Evolutionary conservation across 164 flowering plant genomes (phyloP).

Genomic region (Stephania yunnanensis): DNA sequence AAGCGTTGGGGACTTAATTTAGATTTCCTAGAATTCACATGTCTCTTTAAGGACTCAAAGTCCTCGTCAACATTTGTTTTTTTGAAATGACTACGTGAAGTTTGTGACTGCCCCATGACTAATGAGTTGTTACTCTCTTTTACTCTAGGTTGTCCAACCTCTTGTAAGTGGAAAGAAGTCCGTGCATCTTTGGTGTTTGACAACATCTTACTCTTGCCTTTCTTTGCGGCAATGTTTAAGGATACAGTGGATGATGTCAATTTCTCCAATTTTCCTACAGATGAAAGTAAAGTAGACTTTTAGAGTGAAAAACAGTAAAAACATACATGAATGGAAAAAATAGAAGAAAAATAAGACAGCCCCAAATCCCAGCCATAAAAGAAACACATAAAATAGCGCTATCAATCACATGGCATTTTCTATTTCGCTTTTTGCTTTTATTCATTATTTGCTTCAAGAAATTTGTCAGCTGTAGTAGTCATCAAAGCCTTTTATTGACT

Average conservation of each 20-base stretch:
- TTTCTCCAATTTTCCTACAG: conserved; percentile 23
- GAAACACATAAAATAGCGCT: background rate
- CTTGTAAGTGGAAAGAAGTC: conserved; percentile 18
- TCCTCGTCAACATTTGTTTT: conserved; percentile 31
- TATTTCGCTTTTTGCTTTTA: background rate
- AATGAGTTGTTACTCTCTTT: conserved; percentile 29
- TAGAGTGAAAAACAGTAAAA: background rate
- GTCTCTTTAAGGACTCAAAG: conserved; percentile 26
- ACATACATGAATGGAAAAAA: no score
- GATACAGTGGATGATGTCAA: conserved; percentile 23
- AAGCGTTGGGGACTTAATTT: conserved; percentile 34
- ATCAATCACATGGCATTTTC: background rate
- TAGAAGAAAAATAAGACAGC: background rate
- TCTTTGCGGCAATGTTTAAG: conserved; percentile 20
- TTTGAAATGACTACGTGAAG: conserved; percentile 25
- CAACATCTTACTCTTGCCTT: conserved; percentile 6
- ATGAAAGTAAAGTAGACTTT: background rate
- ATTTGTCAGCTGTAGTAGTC: background rate
- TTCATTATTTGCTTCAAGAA: background rate
- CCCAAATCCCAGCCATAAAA: background rate
- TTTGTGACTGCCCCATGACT: conserved; percentile 17
- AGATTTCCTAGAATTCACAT: conserved; percentile 18
- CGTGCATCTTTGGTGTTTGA: conserved; percentile 23
- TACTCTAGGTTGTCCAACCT: conserved; percentile 19
- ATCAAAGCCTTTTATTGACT: no score